Conservation (phyloP, 2,329 filamentous ascomycete species). For the Aspergillus vadensis region DNA sequence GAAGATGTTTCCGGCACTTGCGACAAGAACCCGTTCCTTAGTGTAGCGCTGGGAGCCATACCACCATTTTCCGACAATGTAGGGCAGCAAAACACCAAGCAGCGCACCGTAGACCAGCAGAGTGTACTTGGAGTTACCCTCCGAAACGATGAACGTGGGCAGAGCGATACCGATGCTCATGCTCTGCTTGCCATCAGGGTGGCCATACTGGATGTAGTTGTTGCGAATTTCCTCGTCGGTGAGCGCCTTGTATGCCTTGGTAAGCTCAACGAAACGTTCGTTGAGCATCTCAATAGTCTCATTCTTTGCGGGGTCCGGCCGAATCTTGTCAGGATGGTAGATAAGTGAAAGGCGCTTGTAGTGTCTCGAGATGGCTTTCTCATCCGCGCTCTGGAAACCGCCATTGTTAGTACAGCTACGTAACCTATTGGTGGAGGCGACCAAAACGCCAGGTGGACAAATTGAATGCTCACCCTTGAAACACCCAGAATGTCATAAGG, state of each 20-base stretch:
- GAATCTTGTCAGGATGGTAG: conserved; percentile 90
- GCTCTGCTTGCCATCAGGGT: conserved; percentile 97
- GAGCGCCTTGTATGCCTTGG: conserved; percentile 96
- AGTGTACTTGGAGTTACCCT: conserved; percentile 94
- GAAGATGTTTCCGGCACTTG: conserved; percentile 93
- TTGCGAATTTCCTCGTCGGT: conserved; percentile 97
- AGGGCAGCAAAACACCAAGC: conserved; percentile 87
- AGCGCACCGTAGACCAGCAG: conserved; percentile 84
- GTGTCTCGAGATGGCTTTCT: conserved; percentile 88
- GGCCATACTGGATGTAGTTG: conserved; percentile 93
- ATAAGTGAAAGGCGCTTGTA: conserved; percentile 85
- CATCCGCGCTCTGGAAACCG: conserved; percentile 66
- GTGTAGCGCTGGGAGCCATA: conserved; percentile 93
- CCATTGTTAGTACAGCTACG: conserved; percentile 2
- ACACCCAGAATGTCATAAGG: conserved; percentile 93
- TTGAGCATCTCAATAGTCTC: conserved; percentile 84
- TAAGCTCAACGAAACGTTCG: conserved; percentile 87
- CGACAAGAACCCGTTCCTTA: conserved; percentile 88
- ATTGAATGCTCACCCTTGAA: conserved; percentile 63
- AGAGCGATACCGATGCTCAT: conserved; percentile 97
- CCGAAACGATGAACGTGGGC: conserved; percentile 86
- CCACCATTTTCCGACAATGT: conserved; percentile 96
- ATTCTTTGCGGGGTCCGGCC: conserved; percentile 81
- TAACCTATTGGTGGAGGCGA: not conserved
- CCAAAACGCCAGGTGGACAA: not conserved